phyloP scores from a whole-genome alignment of 768 basidiomycete species.

The Cytidiella melzeri region DNA sequence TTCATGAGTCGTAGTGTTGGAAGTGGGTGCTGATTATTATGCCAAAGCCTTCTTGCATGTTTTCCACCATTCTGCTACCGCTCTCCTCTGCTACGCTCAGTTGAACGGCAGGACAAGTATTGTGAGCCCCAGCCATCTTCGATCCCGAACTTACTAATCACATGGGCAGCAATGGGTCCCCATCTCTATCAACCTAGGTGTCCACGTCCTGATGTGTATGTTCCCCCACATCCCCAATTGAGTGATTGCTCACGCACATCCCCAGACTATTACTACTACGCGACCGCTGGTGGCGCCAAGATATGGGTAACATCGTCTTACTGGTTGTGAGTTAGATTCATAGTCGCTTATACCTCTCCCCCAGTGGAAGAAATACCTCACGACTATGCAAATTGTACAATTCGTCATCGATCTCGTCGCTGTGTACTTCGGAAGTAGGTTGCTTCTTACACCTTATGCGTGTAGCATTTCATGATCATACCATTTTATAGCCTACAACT shows the following conservation, averaged over 20 bases:
- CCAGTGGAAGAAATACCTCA: constrained; percentile 99
- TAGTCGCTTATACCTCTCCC: too few relatives aligned
- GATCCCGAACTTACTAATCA: not conserved
- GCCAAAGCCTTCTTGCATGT: constrained; percentile 89
- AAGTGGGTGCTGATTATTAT: constrained; percentile 4
- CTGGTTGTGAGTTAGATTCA: not conserved
- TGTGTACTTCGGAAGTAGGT: constrained; percentile 94
- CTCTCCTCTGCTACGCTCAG: constrained; percentile 90
- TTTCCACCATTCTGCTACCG: constrained; percentile 98
- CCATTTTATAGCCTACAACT: constrained; percentile 58
- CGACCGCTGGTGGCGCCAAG: constrained; percentile 92
- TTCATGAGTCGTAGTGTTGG: not conserved
- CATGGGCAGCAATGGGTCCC: constrained; percentile 87
- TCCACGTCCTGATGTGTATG: constrained; percentile 98
- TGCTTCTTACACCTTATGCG: not conserved
- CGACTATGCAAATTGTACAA: constrained; percentile 93
- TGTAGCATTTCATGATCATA: not conserved
- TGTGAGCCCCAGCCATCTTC: constrained; percentile 42
- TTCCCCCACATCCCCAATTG: constrained; percentile 12
- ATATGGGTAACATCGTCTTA: constrained; percentile 72
- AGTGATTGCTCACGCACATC: constrained; percentile 1
- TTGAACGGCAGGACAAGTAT: constrained; percentile 92
- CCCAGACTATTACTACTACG: constrained; percentile 97
- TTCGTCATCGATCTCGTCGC: constrained; percentile 88
- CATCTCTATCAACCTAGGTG: constrained; percentile 82